phyloP scores from a whole-genome alignment of 306 rosid genomes.

The Cucumis sativus region DNA sequence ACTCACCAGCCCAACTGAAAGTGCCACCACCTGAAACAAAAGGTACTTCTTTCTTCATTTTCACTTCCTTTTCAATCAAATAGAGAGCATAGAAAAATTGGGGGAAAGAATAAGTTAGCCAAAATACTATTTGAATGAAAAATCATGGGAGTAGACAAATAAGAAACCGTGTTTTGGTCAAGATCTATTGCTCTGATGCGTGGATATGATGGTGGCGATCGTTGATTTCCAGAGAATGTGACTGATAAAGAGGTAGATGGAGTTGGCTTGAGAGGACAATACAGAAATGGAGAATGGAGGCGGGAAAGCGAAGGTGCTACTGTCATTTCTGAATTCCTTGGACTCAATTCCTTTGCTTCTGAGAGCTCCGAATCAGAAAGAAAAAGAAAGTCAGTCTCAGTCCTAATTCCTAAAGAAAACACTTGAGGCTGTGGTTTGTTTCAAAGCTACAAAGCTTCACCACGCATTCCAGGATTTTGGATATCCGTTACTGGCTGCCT shows the following conservation, averaged over 20 bases:
- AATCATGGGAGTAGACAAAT: not conserved
- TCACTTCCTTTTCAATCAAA: not conserved
- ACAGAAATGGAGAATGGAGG: conserved; percentile 53
- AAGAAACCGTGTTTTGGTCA: conserved; percentile 76
- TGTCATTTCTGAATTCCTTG: conserved; percentile 36
- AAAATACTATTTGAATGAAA: not conserved
- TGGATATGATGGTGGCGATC: conserved; percentile 50
- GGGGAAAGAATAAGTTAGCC: not conserved
- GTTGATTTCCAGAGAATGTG: conserved; percentile 26
- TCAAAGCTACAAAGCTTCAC: not conserved
- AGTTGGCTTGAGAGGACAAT: conserved; percentile 43
- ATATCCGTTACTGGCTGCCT: conserved; percentile 19
- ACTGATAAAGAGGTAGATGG: conserved; percentile 13
- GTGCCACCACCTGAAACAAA: conserved; percentile 57
- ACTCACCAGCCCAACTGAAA: conserved; percentile 70
- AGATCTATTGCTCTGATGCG: conserved; percentile 71
- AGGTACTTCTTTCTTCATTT: not conserved
- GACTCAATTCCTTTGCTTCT: not conserved
- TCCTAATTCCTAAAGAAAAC: not conserved
- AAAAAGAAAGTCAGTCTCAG: not conserved
- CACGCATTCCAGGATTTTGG: conserved; percentile 12
- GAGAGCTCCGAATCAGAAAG: not conserved
- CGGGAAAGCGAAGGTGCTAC: conserved; percentile 35
- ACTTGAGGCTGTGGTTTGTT: conserved; percentile 1
- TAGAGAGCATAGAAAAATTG: not conserved